Evolutionary conservation across 169 alveolate species (phyloP), one percentile per base, ranked within the genome.

Genomic region (Plasmodium adleri): DNA sequence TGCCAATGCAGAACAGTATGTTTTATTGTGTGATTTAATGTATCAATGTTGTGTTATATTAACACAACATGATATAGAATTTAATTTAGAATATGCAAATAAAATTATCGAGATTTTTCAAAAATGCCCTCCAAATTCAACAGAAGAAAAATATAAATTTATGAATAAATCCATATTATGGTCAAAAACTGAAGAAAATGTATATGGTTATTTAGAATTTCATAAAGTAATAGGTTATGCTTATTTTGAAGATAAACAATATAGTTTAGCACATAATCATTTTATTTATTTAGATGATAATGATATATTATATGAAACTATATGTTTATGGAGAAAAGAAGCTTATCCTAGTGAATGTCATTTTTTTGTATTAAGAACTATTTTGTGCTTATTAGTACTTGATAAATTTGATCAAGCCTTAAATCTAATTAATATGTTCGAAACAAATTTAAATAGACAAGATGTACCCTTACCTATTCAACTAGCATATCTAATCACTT

Each of bases 81-180:
- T 85, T 72, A 60, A 60, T 63, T 13, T 47, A 71, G 54, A 85
- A 17, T 70, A 47, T 70, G 91, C 91, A 13, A 72, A 85, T 17
- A 85, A 70, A 58, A 85, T 85, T 45, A 85, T 85, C n/a, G 86
- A 85, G 59, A 85, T 85, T 58, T 85, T 85, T 64, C 43, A 85
- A 26, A 45, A 39, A 60, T 85, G 91, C 54, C 76, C 86, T 13
- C 86, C 91, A 13, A 60, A 85, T 45, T 85, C 91, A 43, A 70
- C 87, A 17, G 91, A 85, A 70, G 91, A 85, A 52, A 85, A 85
- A 64, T 85, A 85, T 54, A 85, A 85, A 85, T 85, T 85, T 85
- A 85, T 85, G 91, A 85, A 85, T 62, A 85, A 71, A 64, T 63
- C 68, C 15, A 71, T 85, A 26, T 3, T 45, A 10, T 85, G 91